Percentiles rank a stretch among this genome's conserved stretches.
phyloP scores from a whole-genome alignment of 306 rosid species.

The Macrotyloma uniflorum region DNA sequence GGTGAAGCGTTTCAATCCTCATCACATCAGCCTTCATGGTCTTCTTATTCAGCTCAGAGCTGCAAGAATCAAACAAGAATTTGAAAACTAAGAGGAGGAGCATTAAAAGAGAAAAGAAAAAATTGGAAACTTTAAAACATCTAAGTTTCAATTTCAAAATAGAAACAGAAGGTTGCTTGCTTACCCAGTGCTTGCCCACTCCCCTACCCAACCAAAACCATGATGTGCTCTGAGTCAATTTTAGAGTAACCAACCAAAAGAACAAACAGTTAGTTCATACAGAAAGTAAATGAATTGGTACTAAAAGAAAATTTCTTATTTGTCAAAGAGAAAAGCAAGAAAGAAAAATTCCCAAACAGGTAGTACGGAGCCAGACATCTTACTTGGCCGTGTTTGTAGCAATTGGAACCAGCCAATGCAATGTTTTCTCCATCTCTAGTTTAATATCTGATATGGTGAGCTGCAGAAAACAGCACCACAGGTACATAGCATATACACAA shows the following conservation, averaged over 20 bases:
- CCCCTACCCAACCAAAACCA: slow-evolving; percentile 97
- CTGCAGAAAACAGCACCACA: slow-evolving; percentile 52
- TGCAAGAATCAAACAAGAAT: slow-evolving; percentile 40
- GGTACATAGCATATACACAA: background rate
- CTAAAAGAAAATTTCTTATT: slow-evolving; percentile 6
- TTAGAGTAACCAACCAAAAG: slow-evolving; percentile 47
- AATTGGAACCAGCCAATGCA: slow-evolving; percentile 82
- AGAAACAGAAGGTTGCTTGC: slow-evolving; percentile 45
- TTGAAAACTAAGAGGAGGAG: background rate
- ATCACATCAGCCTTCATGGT: slow-evolving; percentile 52
- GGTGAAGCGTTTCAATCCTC: slow-evolving; percentile 84
- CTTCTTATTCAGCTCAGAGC: slow-evolving; percentile 70
- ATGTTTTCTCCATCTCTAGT: slow-evolving; percentile 87
- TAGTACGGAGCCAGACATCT: slow-evolving; percentile 36
- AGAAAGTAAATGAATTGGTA: slow-evolving; percentile 9
- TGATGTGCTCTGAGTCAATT: slow-evolving; percentile 74
- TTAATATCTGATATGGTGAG: slow-evolving; percentile 65
- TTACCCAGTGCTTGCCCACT: slow-evolving; percentile 90
- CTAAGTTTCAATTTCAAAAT: background rate
- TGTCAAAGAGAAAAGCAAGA: background rate
- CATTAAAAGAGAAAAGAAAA: background rate
- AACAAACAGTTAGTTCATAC: slow-evolving; percentile 34
- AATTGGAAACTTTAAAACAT: background rate
- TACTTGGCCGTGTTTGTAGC: slow-evolving; percentile 92
- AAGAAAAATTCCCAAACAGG: background rate